A percentile compares a stretch with the other conserved stretches of the same genome.
phyloP scores from a whole-genome alignment of 2,329 filamentous ascomycete genomes.

The Aspergillus sp. region DNA sequence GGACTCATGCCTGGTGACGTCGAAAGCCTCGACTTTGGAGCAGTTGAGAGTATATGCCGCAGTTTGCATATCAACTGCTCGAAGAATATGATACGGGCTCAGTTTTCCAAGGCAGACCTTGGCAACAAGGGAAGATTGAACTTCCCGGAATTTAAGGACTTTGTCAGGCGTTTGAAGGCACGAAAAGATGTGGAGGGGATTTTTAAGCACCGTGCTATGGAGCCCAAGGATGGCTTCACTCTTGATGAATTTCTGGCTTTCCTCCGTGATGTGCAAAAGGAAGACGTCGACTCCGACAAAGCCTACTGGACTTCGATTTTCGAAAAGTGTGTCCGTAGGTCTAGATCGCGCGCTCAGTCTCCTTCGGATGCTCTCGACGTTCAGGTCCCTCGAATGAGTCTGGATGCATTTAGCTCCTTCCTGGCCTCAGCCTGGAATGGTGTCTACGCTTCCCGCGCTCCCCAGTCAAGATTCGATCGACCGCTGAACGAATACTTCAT shows the following conservation, averaged over 20 bases:
- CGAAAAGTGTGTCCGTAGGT: constrained; percentile 60
- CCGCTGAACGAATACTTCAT: constrained; percentile 97
- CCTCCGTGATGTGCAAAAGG: constrained; percentile 66
- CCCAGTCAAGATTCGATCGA: constrained; percentile 64
- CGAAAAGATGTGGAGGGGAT: constrained; percentile 75
- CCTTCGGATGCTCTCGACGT: constrained; percentile 38
- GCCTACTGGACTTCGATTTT: constrained; percentile 69
- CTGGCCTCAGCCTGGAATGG: constrained; percentile 71
- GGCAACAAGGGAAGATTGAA: constrained; percentile 62
- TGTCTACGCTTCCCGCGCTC: constrained; percentile 58
- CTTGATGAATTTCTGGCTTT: constrained; percentile 71
- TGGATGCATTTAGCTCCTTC: constrained; percentile 73
- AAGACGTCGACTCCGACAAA: constrained; percentile 66
- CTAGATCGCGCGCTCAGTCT: constrained; percentile 45
- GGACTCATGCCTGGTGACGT: constrained; percentile 47
- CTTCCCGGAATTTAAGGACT: constrained; percentile 76
- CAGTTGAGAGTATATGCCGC: constrained; percentile 78
- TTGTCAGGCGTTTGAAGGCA: constrained; percentile 77
- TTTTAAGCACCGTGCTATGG: constrained; percentile 58
- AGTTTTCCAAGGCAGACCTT: constrained; percentile 70
- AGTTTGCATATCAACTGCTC: constrained; percentile 90
- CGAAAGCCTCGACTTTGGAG: constrained; percentile 70
- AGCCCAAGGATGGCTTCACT: constrained; percentile 62
- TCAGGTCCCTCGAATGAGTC: constrained; percentile 62
- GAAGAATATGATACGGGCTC: constrained; percentile 64